phyloP scores from a whole-genome alignment of 352 stramenopile genomes.

The Pythium folliculosum region DNA sequence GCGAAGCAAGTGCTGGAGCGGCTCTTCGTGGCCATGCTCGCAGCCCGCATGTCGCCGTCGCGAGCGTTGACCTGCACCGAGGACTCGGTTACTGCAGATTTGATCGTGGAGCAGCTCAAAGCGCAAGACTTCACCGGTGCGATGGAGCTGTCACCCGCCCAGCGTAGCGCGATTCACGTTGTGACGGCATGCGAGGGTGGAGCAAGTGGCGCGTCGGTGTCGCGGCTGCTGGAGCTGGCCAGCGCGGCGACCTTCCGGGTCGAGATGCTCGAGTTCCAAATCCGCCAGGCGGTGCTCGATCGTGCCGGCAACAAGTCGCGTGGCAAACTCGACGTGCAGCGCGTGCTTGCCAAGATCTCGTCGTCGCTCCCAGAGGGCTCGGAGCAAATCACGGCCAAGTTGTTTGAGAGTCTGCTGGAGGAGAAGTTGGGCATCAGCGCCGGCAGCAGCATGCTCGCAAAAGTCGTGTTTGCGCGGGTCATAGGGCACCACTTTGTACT shows the following conservation, averaged over 20 bases:
- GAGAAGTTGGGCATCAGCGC: slow-evolving; percentile 38
- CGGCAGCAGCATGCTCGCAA: slow-evolving; percentile 26
- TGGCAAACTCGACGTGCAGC: slow-evolving; percentile 36
- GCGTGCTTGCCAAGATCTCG: slow-evolving; percentile 26
- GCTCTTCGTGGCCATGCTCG: slow-evolving; percentile 14
- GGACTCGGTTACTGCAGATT: not conserved
- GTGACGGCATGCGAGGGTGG: not conserved
- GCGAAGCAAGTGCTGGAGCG: slow-evolving; percentile 2
- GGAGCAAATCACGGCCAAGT: slow-evolving; percentile 21
- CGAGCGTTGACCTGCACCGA: not conserved
- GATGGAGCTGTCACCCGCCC: not conserved
- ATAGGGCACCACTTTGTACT: slow-evolving; percentile 23
- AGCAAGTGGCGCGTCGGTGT: slow-evolving; percentile 9
- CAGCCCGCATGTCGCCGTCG: not conserved
- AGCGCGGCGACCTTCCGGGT: slow-evolving; percentile 38
- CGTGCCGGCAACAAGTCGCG: slow-evolving; percentile 25
- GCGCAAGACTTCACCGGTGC: not conserved
- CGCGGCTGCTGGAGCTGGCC: slow-evolving; percentile 31
- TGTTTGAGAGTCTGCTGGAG: slow-evolving; percentile 35
- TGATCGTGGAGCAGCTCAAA: not conserved
- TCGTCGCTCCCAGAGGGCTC: slow-evolving; percentile 15
- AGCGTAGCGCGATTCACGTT: not conserved
- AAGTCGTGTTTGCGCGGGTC: slow-evolving; percentile 40
- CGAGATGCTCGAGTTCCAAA: slow-evolving; percentile 53
- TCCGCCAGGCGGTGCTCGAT: slow-evolving; percentile 35